Conservation (phyloP, 192 early-diverging fungal species). For the Coemansia sp. region DNA sequence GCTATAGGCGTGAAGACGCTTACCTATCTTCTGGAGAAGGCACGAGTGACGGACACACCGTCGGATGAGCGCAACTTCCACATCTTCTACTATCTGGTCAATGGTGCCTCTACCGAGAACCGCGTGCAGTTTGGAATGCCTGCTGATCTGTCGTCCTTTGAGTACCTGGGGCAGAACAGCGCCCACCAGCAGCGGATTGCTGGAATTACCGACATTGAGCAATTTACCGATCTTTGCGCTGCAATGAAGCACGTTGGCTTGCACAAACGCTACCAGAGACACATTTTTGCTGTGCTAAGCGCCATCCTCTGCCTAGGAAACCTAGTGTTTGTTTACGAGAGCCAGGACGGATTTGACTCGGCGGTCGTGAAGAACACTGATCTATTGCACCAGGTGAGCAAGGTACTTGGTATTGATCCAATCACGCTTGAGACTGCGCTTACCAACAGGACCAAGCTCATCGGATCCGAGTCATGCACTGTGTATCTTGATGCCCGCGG, state of each 20-base stretch:
- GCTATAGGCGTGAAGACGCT: conserved; percentile 82
- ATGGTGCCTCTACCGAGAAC: conserved; percentile 77
- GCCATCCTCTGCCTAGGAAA: conserved; percentile 91
- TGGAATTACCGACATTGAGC: conserved; percentile 64
- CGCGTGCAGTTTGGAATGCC: conserved; percentile 61
- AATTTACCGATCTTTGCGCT: conserved; percentile 62
- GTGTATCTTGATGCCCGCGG: conserved; percentile 80
- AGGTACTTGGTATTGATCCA: conserved; percentile 83
- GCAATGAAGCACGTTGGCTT: conserved; percentile 68
- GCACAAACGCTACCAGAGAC: conserved; percentile 69
- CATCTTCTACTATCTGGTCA: conserved; percentile 83
- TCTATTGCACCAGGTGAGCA: conserved; percentile 73
- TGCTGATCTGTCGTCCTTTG: conserved; percentile 56
- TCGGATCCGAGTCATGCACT: conserved; percentile 85
- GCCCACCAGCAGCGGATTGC: conserved; percentile 73
- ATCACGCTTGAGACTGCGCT: conserved; percentile 74
- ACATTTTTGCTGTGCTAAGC: conserved; percentile 82
- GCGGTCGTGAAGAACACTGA: conserved; percentile 81
- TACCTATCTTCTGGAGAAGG: conserved; percentile 66
- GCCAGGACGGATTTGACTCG: conserved; percentile 74
- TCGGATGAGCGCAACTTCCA: conserved; percentile 68
- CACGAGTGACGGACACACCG: conserved; percentile 61
- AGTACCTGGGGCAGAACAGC: conserved; percentile 35
- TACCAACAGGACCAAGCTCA: conserved; percentile 81
- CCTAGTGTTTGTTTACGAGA: conserved; percentile 72